Percentiles rank a stretch among this genome's conserved stretches.
Conservation (phyloP, 176 grass and related monocot species). For the Ampelocalamus luodianensis region DNA sequence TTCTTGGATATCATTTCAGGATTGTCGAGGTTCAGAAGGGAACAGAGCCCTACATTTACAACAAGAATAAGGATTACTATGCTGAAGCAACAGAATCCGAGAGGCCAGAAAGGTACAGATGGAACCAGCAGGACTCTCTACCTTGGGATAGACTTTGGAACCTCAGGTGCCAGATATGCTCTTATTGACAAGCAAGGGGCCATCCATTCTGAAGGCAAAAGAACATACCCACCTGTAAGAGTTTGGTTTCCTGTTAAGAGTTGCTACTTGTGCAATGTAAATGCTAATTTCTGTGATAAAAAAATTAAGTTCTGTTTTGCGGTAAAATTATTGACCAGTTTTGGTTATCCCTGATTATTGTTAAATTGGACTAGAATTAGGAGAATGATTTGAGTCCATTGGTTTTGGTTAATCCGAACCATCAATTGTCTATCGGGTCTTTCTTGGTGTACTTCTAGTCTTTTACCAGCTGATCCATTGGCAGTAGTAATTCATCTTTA, state of each 20-base stretch:
- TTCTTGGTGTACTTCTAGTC: not conserved
- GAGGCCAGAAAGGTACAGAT: not conserved
- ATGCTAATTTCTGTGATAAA: not conserved
- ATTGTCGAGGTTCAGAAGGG: not conserved
- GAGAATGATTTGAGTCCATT: not conserved
- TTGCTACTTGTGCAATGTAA: not conserved
- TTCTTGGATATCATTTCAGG: slow-evolving; percentile 19
- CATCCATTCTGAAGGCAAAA: slow-evolving; percentile 65
- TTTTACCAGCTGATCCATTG: not conserved
- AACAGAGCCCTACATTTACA: not conserved
- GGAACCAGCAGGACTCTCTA: slow-evolving; percentile 47
- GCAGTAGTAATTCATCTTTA: not conserved
- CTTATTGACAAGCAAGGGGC: slow-evolving; percentile 65
- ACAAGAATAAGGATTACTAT: not conserved
- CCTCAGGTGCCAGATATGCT: slow-evolving; percentile 78
- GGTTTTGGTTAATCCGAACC: not conserved
- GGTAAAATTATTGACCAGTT: not conserved
- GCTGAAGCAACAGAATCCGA: slow-evolving; percentile 6
- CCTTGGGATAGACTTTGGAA: slow-evolving; percentile 87
- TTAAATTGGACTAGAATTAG: not conserved
- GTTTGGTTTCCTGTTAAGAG: not conserved
- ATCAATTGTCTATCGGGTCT: no score
- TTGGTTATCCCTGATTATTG: not conserved
- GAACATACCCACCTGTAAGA: slow-evolving; percentile 58
- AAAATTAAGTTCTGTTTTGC: no score